Evolutionary conservation across 2,329 filamentous ascomycete genomes (phyloP).

Genomic region (Macrophomina phaseolina): DNA sequence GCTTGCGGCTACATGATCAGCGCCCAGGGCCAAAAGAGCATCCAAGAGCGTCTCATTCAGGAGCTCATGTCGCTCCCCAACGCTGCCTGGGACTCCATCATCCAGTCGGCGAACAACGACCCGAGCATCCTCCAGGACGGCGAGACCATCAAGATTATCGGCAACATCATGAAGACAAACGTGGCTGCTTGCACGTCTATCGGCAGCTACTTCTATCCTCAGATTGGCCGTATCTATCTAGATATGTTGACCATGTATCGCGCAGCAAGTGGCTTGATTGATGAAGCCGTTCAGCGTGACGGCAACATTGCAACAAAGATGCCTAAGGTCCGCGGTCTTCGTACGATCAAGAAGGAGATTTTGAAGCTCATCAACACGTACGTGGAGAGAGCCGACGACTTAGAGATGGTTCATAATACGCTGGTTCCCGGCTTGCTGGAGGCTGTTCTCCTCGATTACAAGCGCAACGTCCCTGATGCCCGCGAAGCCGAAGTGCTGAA

Average conservation of each 20-base stretch:
- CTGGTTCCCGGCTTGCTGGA: constrained; percentile 97
- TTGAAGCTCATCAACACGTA: constrained; percentile 98
- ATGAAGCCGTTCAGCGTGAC: constrained; percentile 84
- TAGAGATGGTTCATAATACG: constrained; percentile 88
- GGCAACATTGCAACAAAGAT: constrained; percentile 91
- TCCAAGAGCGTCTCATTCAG: constrained; percentile 87
- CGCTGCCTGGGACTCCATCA: constrained; percentile 93
- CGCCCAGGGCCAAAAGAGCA: constrained; percentile 91
- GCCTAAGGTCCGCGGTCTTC: constrained; percentile 90
- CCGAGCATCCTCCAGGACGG: constrained; percentile 86
- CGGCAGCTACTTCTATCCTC: constrained; percentile 95
- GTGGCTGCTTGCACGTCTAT: constrained; percentile 98
- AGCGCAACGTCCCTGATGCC: constrained; percentile 93
- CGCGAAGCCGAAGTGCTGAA: constrained; percentile 96
- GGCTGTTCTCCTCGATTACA: constrained; percentile 93
- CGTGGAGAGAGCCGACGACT: constrained; percentile 95
- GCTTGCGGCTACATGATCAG: constrained; percentile 99
- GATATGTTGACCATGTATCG: constrained; percentile 99
- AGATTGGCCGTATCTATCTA: constrained; percentile 95
- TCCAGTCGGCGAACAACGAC: constrained; percentile 82
- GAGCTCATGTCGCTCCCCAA: constrained; percentile 96
- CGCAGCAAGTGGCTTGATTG: constrained; percentile 94
- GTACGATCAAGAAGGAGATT: constrained; percentile 99
- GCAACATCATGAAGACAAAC: constrained; percentile 99
- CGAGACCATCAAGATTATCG: constrained; percentile 97